Evolutionary conservation across 2,329 filamentous ascomycete species (phyloP), one percentile per base, ranked within the genome.

Genomic region (Colletotrichum endophyticum): DNA sequence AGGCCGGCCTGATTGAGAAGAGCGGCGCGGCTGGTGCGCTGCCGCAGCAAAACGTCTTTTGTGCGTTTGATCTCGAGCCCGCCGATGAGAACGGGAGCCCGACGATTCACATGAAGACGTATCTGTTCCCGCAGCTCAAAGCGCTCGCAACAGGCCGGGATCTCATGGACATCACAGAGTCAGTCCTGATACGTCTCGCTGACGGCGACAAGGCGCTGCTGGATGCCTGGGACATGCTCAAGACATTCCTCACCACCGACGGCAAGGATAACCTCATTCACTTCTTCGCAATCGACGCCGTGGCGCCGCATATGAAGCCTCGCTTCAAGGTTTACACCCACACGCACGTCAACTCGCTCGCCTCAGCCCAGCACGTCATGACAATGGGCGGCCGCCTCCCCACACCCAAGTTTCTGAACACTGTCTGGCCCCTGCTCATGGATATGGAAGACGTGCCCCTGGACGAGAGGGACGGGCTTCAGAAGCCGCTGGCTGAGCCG

Each of bases 81-180:
- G 34, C 19, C 8, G 22, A 64, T 7, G 56, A 59, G 19, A 8
- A 44, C 22, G 34, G 62, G 6, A 64, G 25, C 62, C 32, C 62
- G 62, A n/a, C 62, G 1, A 36, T 64, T 13, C 13, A 64, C 36
- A 64, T 64, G 69, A 75, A 75, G 56, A 22, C 39, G 8, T 75
- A 75, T 2, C 25, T 75, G 3, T 75, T 75, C 15, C 73, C 73
- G 1, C 73, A 75, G 15, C 69, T 75, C 19, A 34, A 62, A 27
- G 62, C 69, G 1, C 62, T 72, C 25, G 73, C 73, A 5, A 75
- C 73, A 4, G 62, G 53, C 53, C 53, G 32, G 16, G n/a, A 28
- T 12, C 53, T 59, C 15, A 28, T 61, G 49, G 53, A 69, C n/a
- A 30, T 69, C 49, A 39, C 66, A 4, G 49, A 69, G 49, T 59